A percentile compares a stretch with the other conserved stretches of the same genome.
Evolutionary conservation across 192 early-diverging fungal genomes (phyloP).

Genomic region (Podila verticillata): DNA sequence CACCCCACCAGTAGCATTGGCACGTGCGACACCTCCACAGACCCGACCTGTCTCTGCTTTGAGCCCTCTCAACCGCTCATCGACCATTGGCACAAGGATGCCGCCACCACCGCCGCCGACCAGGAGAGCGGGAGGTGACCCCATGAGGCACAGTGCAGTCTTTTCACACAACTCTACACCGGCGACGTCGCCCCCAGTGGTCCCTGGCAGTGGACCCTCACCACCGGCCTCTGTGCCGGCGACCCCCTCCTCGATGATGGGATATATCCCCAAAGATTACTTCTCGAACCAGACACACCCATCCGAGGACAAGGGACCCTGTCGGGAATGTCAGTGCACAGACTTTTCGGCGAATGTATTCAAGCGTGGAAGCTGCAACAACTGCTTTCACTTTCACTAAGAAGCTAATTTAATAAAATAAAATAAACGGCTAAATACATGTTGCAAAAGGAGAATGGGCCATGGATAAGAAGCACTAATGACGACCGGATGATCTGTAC

Average conservation of each 20-base stretch:
- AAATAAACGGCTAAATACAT: background rate
- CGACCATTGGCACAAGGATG: constrained; percentile 45
- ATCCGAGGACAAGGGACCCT: constrained; percentile 49
- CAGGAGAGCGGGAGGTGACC: constrained; percentile 25
- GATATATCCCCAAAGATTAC: constrained; percentile 55
- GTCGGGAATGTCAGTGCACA: constrained; percentile 74
- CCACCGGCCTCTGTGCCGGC: constrained; percentile 47
- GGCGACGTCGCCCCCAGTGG: constrained; percentile 16
- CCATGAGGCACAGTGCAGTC: constrained; percentile 45
- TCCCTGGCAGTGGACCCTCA: constrained; percentile 29
- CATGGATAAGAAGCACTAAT: no score
- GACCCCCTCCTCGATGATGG: constrained; percentile 53
- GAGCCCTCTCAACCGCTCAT: constrained; percentile 12
- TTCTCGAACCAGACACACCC: constrained; percentile 26
- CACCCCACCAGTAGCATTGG: constrained; percentile 13
- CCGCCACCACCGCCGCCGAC: constrained; percentile 51
- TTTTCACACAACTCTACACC: constrained; percentile 13
- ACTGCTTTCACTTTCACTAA: constrained; percentile 83
- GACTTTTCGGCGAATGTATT: constrained; percentile 83
- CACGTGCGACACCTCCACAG: constrained; percentile 29
- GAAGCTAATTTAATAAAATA: background rate
- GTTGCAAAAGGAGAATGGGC: no score
- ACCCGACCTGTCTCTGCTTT: constrained; percentile 17
- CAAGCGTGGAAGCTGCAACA: constrained; percentile 78
- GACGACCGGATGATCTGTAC: no score